These are phyloP conservation scores for Urochloa ruziziensis DNA, from an alignment of 176 grass and related monocot species.

Conservation along the genomic window DNA sequence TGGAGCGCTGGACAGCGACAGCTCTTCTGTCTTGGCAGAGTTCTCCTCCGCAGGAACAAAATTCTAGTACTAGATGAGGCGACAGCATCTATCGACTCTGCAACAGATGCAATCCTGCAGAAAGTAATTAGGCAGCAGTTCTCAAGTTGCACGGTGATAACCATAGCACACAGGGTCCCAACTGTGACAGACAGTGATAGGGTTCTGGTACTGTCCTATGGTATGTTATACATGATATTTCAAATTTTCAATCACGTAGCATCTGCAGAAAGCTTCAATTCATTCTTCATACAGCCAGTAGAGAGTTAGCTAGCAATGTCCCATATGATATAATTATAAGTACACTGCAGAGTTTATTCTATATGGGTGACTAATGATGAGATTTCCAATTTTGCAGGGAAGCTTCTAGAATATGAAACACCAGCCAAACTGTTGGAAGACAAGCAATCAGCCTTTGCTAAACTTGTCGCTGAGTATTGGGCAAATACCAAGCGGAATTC, in stretches of 20 bases:
- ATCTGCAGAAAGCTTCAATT: background rate
- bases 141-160: constrained; percentile 75
- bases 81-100: constrained; percentile 87
- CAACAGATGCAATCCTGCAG: constrained; percentile 82
- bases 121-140: constrained; percentile 84
- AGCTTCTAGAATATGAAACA: constrained; percentile 89
- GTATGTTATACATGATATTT: constrained; percentile 50
- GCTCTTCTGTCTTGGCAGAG: constrained; percentile 89
- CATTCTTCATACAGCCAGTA: background rate
- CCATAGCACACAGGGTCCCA: constrained; percentile 89
- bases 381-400: constrained; percentile 47
- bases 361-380: constrained; percentile 3
- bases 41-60: constrained; percentile 78
- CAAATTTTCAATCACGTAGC: constrained; percentile 4
- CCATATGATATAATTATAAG: constrained; percentile 6
- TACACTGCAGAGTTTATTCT: background rate
- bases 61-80: constrained; percentile 90
- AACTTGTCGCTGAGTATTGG: constrained; percentile 95
- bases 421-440: constrained; percentile 76
- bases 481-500: constrained; percentile 74
- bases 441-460: constrained; percentile 73
- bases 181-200: constrained; percentile 91
- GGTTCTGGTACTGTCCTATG: constrained; percentile 92
- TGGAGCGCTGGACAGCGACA: constrained; percentile 93
- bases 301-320: background rate